phyloP scores from a whole-genome alignment of 202 grass and related monocot species.

The Cymbopogon flexuosus region DNA sequence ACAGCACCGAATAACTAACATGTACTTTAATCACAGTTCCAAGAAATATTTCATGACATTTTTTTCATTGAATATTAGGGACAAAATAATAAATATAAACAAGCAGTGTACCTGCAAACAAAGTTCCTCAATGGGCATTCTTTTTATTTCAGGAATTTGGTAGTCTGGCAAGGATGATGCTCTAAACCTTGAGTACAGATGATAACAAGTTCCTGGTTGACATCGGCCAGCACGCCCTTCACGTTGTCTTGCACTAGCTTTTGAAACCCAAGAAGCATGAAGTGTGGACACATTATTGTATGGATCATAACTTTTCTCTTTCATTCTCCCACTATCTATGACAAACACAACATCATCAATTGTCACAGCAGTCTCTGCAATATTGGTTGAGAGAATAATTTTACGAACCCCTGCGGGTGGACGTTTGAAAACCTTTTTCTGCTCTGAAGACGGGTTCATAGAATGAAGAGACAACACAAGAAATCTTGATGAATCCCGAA shows the following conservation, averaged over 20 bases:
- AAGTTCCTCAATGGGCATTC: constrained; percentile 95
- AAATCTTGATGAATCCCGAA: constrained; percentile 63
- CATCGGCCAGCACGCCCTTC: constrained; percentile 92
- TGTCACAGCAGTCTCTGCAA: constrained; percentile 92
- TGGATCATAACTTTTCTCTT: constrained; percentile 99
- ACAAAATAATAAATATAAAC: constrained; percentile 3
- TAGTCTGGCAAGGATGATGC: constrained; percentile 68
- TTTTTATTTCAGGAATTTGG: constrained; percentile 93
- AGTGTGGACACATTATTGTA: constrained; percentile 96
- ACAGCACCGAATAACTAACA: constrained; percentile 24
- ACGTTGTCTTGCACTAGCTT: constrained; percentile 82
- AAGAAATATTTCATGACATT: constrained; percentile 7
- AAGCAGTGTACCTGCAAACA: constrained; percentile 69
- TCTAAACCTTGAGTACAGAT: constrained; percentile 86
- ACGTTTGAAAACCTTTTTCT: constrained; percentile 87
- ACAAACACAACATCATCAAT: constrained; percentile 98
- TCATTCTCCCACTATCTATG: constrained; percentile 94
- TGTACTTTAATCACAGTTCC: neutral
- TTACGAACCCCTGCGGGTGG: constrained; percentile 67
- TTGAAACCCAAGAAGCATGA: constrained; percentile 91
- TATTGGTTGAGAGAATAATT: constrained; percentile 98
- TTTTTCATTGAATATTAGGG: constrained; percentile 12
- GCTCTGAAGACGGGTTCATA: constrained; percentile 79
- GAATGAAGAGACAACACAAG: constrained; percentile 80
- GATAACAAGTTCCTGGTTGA: constrained; percentile 86